Evolutionary conservation across 192 early-diverging fungal species (phyloP), one percentile per base, ranked within the genome.

Genomic region (Coemansia sp.): DNA sequence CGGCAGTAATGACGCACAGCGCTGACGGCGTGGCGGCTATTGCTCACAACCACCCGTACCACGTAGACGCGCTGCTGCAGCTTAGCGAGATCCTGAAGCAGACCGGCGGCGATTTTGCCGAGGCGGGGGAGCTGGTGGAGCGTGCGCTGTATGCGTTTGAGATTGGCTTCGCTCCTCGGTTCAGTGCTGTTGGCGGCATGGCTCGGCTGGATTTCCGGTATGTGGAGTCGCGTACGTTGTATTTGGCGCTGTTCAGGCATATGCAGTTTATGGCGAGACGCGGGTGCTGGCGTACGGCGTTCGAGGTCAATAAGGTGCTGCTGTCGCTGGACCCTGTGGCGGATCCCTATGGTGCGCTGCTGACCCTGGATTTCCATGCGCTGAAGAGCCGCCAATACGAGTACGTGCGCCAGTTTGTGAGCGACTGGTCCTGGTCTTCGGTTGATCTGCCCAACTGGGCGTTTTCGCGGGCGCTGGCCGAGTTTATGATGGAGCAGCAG

Each of bases 211-310:
- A 85, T 13, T 98, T 91, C 64, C 72, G 85, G 63, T 75, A 85
- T 8, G 84, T 89, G 35, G 93, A 95, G 81, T 96, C 94, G 74
- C 84, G 94, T 60, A 86, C 90, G 10, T 88, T 95, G 71, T 93
- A 90, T 66, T 59, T 95, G 64, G 93, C 92, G 1, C 63, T 98
- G 29, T 92, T 91, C 68, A 84, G 93, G 13, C 94, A 98, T 41
- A 89, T 96, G 57, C 88, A 91, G 73, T 94, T 91, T 69, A 69
- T 95, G 68, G 85, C 90, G 27, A 84, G 94, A n/a, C 85, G 91
- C 56, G 95, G 96, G 14, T 96, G 94, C 77, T 98, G 96, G 96
- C 77, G 93, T 41, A 98, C 96, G 24, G 89, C 92, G 21, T 90
- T 95, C 68, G 96, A 96, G 79, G 90, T 95, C 57, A 88, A 92